phyloP scores from a whole-genome alignment of 208 protist genomes.

The Acanthamoeba castellanii region DNA sequence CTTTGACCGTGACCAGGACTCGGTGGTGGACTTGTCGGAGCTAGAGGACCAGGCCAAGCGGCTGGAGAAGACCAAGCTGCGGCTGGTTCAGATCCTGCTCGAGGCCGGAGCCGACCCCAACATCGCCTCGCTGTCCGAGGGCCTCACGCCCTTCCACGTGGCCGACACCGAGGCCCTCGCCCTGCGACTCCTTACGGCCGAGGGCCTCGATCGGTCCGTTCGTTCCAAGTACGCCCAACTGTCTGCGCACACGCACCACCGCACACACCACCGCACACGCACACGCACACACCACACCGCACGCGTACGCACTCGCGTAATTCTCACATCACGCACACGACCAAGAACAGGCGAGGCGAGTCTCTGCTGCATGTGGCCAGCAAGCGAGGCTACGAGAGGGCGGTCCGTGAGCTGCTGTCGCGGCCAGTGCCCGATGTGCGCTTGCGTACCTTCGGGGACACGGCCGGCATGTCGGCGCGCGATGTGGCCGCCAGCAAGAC shows the following conservation, averaged over 20 bases:
- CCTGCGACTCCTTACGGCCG: not conserved
- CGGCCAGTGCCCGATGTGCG: not conserved
- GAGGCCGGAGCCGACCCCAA: not conserved
- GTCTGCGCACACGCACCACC: too few relatives aligned
- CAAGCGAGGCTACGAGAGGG: not conserved
- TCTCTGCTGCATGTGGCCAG: not conserved
- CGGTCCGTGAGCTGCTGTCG: not conserved
- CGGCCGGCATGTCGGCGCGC: not conserved
- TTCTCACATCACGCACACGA: too few relatives aligned
- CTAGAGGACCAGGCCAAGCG: not conserved
- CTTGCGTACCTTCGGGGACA: not conserved
- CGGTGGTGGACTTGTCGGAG: not conserved
- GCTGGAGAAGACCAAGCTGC: not conserved
- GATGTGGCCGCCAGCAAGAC: not conserved
- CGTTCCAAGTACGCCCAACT: not conserved
- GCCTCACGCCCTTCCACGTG: not conserved
- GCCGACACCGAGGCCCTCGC: not conserved
- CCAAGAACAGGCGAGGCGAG: not conserved
- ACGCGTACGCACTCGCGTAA: too few relatives aligned
- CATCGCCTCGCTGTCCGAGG: not conserved
- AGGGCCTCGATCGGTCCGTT: not conserved
- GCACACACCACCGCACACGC: too few relatives aligned
- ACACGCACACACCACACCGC: too few relatives aligned
- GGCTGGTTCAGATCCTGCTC: not conserved
- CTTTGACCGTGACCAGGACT: not conserved